Percentiles rank a stretch among this genome's conserved stretches.
These are phyloP conservation scores for Linum tenue DNA, from an alignment of 345 rosid genomes.

Conservation along the genomic window DNA sequence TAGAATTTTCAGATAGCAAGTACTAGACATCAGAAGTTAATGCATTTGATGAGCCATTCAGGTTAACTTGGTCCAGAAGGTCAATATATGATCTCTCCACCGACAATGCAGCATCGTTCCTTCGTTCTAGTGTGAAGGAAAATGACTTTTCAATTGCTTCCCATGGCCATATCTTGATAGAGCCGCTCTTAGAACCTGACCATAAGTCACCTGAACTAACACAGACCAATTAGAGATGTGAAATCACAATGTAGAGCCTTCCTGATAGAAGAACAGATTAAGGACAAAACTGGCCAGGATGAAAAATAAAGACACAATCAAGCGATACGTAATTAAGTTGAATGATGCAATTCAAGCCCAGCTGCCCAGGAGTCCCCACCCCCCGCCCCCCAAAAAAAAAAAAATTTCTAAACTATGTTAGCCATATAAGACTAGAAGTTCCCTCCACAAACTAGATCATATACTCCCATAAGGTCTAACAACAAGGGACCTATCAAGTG, in stretches of 20 bases:
- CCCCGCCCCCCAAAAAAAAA: no score
- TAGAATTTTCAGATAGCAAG: constrained; percentile 9
- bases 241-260: not conserved
- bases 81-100: constrained; percentile 9
- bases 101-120: not conserved
- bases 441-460: not conserved
- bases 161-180: constrained; percentile 10
- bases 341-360: not conserved
- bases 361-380: not conserved
- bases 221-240: not conserved
- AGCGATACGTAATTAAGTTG: not conserved
- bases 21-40: constrained; percentile 4
- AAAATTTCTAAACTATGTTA: not conserved
- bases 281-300: constrained; percentile 1
- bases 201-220: constrained; percentile 7
- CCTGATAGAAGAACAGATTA: not conserved
- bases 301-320: not conserved
- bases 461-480: not conserved
- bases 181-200: constrained; percentile 9
- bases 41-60: not conserved
- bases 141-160: constrained; percentile 5
- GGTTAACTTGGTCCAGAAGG: not conserved
- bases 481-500: not conserved
- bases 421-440: no score
- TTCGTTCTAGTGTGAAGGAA: constrained; percentile 1